Percentiles rank a stretch among this genome's conserved stretches.
These are phyloP conservation scores for Actinidia arguta DNA, from an alignment of 179 eudicot genomes.

Conservation along the genomic window DNA sequence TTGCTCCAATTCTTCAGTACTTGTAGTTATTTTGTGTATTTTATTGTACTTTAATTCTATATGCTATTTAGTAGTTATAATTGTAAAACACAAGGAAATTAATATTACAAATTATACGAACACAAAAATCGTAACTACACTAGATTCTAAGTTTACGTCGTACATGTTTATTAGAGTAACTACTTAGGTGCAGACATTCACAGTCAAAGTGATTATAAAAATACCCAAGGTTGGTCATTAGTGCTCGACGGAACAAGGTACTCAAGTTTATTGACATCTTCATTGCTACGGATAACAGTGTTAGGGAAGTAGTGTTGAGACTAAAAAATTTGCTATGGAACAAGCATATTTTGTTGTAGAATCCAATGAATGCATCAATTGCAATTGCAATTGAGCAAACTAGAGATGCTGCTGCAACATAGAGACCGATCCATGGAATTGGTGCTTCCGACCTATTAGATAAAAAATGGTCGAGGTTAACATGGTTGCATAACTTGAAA, in stretches of 20 bases:
- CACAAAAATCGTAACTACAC: background rate
- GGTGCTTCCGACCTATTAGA: background rate
- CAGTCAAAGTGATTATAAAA: slow-evolving; percentile 32
- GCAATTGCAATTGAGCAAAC: slow-evolving; percentile 31
- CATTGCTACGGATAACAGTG: slow-evolving; percentile 36
- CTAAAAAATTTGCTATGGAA: slow-evolving; percentile 39
- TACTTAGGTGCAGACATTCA: too few species aligned
- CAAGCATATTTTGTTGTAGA: slow-evolving; percentile 31
- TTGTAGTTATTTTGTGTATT: background rate
- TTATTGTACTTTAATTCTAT: slow-evolving; percentile 20
- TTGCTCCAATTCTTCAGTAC: background rate
- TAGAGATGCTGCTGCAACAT: slow-evolving; percentile 39
- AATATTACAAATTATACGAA: background rate
- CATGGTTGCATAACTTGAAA: too few species aligned
- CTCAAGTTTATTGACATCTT: slow-evolving; percentile 44
- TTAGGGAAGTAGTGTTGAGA: slow-evolving; percentile 34
- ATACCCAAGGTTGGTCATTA: slow-evolving; percentile 33
- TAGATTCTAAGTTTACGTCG: background rate
- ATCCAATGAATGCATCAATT: slow-evolving; percentile 26
- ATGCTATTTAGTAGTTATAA: slow-evolving; percentile 15
- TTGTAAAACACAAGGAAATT: slow-evolving; percentile 5
- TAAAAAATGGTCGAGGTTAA: too few species aligned
- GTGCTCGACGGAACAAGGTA: slow-evolving; percentile 4
- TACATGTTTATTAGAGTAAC: background rate
- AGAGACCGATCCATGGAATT: slow-evolving; percentile 43